phyloP scores from a whole-genome alignment of 2,329 filamentous ascomycete genomes.

The Fusarium sp. region DNA sequence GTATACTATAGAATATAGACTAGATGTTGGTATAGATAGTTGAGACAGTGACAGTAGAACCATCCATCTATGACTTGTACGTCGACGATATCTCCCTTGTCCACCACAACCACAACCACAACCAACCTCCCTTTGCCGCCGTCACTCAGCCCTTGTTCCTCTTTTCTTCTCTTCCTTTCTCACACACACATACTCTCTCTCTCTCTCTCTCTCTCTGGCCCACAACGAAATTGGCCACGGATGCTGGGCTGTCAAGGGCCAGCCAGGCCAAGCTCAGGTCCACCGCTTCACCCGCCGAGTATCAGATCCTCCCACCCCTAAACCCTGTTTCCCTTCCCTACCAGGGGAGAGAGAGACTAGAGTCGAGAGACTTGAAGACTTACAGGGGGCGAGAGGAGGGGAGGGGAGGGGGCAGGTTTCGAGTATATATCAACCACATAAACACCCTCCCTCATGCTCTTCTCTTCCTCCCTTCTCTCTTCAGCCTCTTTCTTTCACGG shows the following conservation, averaged over 20 bases:
- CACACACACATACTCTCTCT: too few species aligned
- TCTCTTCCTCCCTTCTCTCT: neutral
- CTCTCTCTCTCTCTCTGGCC: too few species aligned
- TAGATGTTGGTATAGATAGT: too few species aligned
- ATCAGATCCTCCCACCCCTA: slow-evolving; percentile 16
- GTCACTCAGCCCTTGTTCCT: neutral
- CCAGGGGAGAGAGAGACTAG: too few species aligned
- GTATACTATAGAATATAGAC: neutral
- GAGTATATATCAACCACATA: slow-evolving; percentile 40
- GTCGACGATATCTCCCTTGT: slow-evolving; percentile 25
- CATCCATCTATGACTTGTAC: too few species aligned
- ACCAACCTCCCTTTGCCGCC: slow-evolving; percentile 24
- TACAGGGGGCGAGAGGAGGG: too few species aligned
- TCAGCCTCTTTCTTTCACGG: slow-evolving; percentile 42
- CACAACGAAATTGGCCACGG: slow-evolving; percentile 27
- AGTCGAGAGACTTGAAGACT: too few species aligned
- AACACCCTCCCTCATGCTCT: neutral
- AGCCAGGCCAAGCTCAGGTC: slow-evolving; percentile 6
- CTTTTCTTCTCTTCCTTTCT: neutral
- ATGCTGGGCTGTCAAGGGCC: slow-evolving; percentile 1
- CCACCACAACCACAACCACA: slow-evolving; percentile 11
- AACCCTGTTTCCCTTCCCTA: neutral
- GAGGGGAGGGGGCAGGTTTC: neutral
- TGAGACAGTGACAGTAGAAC: neutral
- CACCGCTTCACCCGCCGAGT: slow-evolving; percentile 22